These are phyloP conservation scores for Aureobasidium sp. DNA, from an alignment of 2,329 filamentous ascomycete species.

Conservation along the genomic window DNA sequence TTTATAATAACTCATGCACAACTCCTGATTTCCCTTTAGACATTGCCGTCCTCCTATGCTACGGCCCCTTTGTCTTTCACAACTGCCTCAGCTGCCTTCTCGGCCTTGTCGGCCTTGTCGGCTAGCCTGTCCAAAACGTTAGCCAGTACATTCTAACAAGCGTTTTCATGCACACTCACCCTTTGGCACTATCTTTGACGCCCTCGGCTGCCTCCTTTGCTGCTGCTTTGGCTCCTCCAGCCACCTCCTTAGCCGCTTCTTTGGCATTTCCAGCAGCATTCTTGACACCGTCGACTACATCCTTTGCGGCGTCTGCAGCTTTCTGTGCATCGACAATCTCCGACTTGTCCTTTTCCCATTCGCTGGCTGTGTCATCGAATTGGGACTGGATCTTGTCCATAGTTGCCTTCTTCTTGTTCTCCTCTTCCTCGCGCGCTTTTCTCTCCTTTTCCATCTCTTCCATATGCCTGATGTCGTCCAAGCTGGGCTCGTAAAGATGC, in stretches of 20 bases:
- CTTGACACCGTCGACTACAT: constrained; percentile 21
- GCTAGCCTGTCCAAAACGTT: background rate
- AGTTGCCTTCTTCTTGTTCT: constrained; percentile 62
- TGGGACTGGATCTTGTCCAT: constrained; percentile 71
- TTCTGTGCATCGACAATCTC: constrained; percentile 57
- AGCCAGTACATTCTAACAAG: background rate
- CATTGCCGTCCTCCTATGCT: background rate
- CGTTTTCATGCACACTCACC: background rate
- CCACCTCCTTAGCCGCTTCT: constrained; percentile 34
- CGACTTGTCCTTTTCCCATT: constrained; percentile 88
- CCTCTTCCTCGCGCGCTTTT: constrained; percentile 69
- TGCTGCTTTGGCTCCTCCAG: constrained; percentile 32
- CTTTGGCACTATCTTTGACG: constrained; percentile 19
- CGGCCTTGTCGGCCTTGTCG: constrained; percentile 12
- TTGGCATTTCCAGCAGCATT: constrained; percentile 12
- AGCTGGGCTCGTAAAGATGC: constrained; percentile 99
- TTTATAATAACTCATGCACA: background rate
- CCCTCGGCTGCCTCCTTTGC: constrained; percentile 7
- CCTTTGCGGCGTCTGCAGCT: constrained; percentile 28
- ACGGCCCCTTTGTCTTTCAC: background rate
- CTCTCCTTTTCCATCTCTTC: constrained; percentile 94
- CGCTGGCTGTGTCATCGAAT: constrained; percentile 66
- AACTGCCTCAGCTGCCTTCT: constrained; percentile 9
- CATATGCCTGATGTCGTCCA: constrained; percentile 96
- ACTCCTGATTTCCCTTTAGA: background rate